Evolutionary conservation across 495 filamentous ascomycete species (phyloP), one percentile per base, ranked within the genome.

Genomic region (Terfezia boudieri): DNA sequence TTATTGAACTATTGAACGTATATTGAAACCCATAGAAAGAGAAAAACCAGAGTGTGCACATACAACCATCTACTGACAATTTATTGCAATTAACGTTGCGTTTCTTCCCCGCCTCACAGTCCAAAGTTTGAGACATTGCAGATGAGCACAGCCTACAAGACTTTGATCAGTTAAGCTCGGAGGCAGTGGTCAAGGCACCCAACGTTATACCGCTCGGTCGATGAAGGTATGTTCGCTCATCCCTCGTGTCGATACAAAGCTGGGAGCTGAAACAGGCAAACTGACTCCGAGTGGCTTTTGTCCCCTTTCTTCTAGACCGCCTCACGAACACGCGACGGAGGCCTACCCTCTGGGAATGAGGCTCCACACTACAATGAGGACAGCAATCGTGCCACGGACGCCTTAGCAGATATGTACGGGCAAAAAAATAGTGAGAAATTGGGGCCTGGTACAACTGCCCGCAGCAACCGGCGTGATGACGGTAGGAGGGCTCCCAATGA

Each of bases 331-430:
- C 68, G 71, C 64, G 74, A 75, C 66, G 69, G 72, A 68, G 70
- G 69, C 66, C 71, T 73, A 63, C 66, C 74, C 61, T 68, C 70
- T 69, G 80, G 78, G 57, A 81, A 84, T 70, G 71, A 67, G 50
- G 71, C 81, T 56, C 73, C 80, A 58, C 67, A 83, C 56, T 83
- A 81, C 56, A 83, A 84, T 60, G 82, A 80, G 68, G 81, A 84
- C 62, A 77, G 82, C 59, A n/a, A 51, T 46, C 8, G 48, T 23
- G 35, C 26, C 22, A 23, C 8, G 8, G 35, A 26, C 17, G 50
- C 50, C 16, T 52, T 36, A 36, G 22, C 16, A 52, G 74, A 77
- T 62, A 69, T 74, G 26, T 85, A 77, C 67, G 41, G 41, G 14
- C 41, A 4, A 20, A 4, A 46, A 14, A 20, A 14, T 46, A 46